phyloP scores from a whole-genome alignment of 1,284 basidiomycete genomes.

The Ustilago sp. region DNA sequence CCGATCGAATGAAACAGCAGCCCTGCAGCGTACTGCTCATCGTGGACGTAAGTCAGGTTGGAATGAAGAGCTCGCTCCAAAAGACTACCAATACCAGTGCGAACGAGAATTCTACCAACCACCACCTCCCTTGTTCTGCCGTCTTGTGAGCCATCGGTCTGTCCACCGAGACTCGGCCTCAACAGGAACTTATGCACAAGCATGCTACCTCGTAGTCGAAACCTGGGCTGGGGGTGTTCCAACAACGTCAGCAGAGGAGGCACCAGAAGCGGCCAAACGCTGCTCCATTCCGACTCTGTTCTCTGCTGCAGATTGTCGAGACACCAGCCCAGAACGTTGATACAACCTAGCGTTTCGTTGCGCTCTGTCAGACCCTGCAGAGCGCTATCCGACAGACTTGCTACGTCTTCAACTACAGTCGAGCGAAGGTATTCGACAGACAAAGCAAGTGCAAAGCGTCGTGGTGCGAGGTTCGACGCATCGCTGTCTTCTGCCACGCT shows the following conservation, averaged over 20 bases:
- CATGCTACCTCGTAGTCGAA: conserved; percentile 19
- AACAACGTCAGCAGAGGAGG: conserved; percentile 42
- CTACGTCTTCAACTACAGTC: too few species aligned
- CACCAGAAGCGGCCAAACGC: conserved; percentile 34
- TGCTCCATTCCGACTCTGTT: conserved; percentile 30
- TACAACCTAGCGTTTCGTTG: conserved; percentile 38
- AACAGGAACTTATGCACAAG: conserved; percentile 15
- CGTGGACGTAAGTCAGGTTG: conserved; percentile 45
- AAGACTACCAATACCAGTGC: conserved; percentile 41
- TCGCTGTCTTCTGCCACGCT: conserved; percentile 24
- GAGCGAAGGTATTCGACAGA: background rate
- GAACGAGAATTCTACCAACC: conserved; percentile 26
- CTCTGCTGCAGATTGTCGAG: conserved; percentile 13
- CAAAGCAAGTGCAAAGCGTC: conserved; percentile 12
- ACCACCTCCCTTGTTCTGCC: background rate
- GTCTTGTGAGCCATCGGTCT: background rate
- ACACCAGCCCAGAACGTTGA: conserved; percentile 35
- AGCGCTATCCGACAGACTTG: background rate
- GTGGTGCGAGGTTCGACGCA: conserved; percentile 21
- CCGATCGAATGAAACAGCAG: conserved; percentile 23
- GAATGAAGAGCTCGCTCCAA: conserved; percentile 37
- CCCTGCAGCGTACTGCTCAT: conserved; percentile 18
- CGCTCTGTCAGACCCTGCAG: conserved; percentile 3
- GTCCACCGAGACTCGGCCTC: background rate
- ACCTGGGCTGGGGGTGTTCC: conserved; percentile 39